Base-by-base conservation (phyloP, 2,329 filamentous ascomycete genomes). In the Aplosporella prunicola region DNA sequence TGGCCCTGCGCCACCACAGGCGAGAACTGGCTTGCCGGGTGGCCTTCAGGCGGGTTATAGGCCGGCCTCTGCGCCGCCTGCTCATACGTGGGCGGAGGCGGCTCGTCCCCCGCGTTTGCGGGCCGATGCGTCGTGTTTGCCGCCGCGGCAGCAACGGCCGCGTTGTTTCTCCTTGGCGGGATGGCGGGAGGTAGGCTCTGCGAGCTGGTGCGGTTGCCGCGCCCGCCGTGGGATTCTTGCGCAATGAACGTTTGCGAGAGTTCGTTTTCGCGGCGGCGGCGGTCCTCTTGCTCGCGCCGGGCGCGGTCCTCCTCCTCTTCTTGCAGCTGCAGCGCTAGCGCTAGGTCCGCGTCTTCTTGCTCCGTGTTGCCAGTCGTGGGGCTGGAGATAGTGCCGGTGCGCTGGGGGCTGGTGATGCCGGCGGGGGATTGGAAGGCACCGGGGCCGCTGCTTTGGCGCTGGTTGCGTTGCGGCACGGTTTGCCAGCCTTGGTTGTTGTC, bases 241-340 rank as follows among this genome's bases (percentile, higher is more conserved):
- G 81, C 75, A 40, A 87, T 82, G 46, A 72, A 82, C 44, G 78
- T 76, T 51, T 82, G 78, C 0, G 78, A 82, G 1, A 84, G 66
- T 40, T 76, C 65, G 38, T 76, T 77, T 55, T 87, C 79, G n/a
- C 76, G 68, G 9, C 69, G 67, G 6, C 79, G 70, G 1, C 78
- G 72, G 8, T 73, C 75, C 32, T 77, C 71, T 33, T 76, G 37
- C n/a, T 55, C 61, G 39, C 58, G 64, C n/a, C 74, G 72, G 45
- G 87, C 76, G 10, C 78, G 73, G 50, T 86, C 79, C 45, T 95
- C 86, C 57, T 96, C 89, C 55, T 94, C 87, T 51, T 96, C 91
- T 56, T 96, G 89, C 1, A 95, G 72, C 53, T 96, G 91, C 5
- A 98, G 68, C 0, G 89, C 88, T 3, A 96, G 70, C 0, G 91